A percentile compares a stretch with the other conserved stretches of the same genome.
phyloP scores from a whole-genome alignment of 2,329 filamentous ascomycete species.

The Nakataea oryzae region DNA sequence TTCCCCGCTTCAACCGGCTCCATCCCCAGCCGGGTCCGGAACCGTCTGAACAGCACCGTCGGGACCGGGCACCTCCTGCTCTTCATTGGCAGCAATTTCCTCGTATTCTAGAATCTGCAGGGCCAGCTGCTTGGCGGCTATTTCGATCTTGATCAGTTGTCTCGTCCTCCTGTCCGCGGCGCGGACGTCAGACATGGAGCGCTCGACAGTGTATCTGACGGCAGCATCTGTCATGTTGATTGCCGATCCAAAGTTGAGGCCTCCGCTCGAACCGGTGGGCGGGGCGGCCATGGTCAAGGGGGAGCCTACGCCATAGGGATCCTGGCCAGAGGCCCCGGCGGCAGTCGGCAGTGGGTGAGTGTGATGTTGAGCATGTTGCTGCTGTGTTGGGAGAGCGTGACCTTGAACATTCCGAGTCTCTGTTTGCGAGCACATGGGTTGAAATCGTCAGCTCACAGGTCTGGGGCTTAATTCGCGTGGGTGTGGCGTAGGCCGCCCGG shows the following conservation, averaged over 20 bases:
- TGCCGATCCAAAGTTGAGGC: constrained; percentile 5
- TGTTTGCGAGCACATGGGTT: constrained; percentile 12
- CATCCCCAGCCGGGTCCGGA: background rate
- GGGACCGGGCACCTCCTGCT: constrained; percentile 10
- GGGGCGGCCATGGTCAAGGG: constrained; percentile 6
- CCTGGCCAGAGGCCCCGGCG: constrained; percentile 4
- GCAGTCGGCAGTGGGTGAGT: constrained; percentile 4
- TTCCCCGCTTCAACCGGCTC: background rate
- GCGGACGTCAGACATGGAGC: constrained; percentile 34
- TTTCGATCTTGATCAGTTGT: constrained; percentile 39
- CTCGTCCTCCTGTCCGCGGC: constrained; percentile 31
- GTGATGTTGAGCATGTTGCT: constrained; percentile 4
- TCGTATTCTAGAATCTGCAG: constrained; percentile 41
- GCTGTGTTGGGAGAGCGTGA: constrained; percentile 3
- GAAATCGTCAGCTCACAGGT: background rate
- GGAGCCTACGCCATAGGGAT: constrained; percentile 7
- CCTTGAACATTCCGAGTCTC: constrained; percentile 29
- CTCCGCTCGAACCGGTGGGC: constrained; percentile 3
- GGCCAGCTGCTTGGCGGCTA: constrained; percentile 42
- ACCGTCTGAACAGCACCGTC: constrained; percentile 11
- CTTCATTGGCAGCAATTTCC: constrained; percentile 24
- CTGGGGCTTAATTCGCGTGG: background rate
- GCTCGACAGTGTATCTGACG: constrained; percentile 31
- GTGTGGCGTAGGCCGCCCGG: too few species aligned
- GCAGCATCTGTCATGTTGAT: constrained; percentile 21